phyloP scores from a whole-genome alignment of 768 basidiomycete species.

The Lepiota brunneoincarnata region DNA sequence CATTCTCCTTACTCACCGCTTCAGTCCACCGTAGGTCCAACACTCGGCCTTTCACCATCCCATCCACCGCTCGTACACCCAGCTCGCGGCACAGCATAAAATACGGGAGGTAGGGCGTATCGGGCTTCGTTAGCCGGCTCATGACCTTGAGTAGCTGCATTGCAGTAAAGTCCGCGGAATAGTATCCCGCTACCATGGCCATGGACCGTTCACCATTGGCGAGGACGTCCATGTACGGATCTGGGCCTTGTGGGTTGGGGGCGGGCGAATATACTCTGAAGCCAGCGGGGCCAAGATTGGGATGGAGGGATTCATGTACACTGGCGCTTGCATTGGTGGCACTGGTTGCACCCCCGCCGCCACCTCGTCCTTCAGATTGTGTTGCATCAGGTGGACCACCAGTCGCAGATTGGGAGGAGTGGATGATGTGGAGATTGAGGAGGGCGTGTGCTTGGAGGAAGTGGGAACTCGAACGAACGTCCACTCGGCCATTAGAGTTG shows the following conservation, averaged over 20 bases:
- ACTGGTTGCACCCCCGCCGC: constrained; percentile 5
- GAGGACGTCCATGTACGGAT: constrained; percentile 19
- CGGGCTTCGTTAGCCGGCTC: constrained; percentile 67
- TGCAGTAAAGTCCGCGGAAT: constrained; percentile 69
- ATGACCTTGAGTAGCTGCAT: constrained; percentile 81
- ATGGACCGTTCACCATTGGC: constrained; percentile 28
- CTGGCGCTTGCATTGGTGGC: constrained; percentile 29
- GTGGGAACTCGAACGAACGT: constrained; percentile 49
- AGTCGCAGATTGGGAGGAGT: constrained; percentile 62
- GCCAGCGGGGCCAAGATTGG: constrained; percentile 57
- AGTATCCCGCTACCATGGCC: constrained; percentile 40
- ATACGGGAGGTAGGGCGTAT: constrained; percentile 66
- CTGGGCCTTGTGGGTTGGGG: constrained; percentile 25
- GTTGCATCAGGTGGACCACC: constrained; percentile 24
- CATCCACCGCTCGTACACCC: constrained; percentile 82
- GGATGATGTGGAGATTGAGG: constrained; percentile 85
- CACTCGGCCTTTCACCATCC: constrained; percentile 77
- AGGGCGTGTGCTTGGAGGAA: constrained; percentile 84
- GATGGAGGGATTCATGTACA: constrained; percentile 51
- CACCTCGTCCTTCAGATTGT: constrained; percentile 14
- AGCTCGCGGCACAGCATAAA: constrained; percentile 81
- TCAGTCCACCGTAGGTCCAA: constrained; percentile 79
- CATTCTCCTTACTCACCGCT: constrained; percentile 54
- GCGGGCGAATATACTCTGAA: constrained; percentile 59
- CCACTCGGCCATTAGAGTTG: constrained; percentile 71